Evolutionary conservation across 345 rosid species (phyloP), one percentile per base, ranked within the genome.

Genomic region (Carallia brachiata): DNA sequence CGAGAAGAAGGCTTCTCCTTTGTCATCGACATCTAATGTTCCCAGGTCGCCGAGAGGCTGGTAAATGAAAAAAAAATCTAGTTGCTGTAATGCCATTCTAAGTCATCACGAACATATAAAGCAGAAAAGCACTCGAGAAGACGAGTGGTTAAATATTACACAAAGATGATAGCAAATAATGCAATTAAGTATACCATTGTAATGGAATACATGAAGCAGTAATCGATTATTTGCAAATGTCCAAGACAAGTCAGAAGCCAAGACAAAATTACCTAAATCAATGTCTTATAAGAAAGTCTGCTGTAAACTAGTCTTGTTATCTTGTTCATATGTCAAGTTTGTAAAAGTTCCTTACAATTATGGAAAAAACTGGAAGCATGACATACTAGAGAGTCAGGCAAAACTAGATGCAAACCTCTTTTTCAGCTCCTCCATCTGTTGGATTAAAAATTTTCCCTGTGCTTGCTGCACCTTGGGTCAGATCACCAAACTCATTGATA

Each of bases 1-100:
- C 0, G 90, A 74, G 83, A 82, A 90, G 79, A 86, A 81, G 18
- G 88, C 90, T 67, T 92, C 97, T 4, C 96, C 97, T 63, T 84
- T 90, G 60, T 81, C 73, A 69, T 85, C 83, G 31, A 73, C 87
- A 59, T 86, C 81, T 40, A 95, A 75, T 86, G 97, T 90, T 92
- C 97, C 88, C 97, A 95, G 96, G 97, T 91, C 93, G 0, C 99
- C 99, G 40, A 91, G 78, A 54, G 87, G 85, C 97, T 95, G 69
- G 71, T 62, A 59, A 56, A 78, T 59, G 27, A 32, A 32, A 32
- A 32, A 32, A 36, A 62, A 39, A 39, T 69, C 62, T 34, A 9
- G 5, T 4, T 69, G 66, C 47, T 58, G 71, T 12, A 16, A 44
- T 12, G 36, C 15, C 18, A 52, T 39, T 65, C 63, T 54, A 65